Evolutionary conservation across 768 basidiomycete genomes (phyloP).

Genomic region (Boletus edulis): DNA sequence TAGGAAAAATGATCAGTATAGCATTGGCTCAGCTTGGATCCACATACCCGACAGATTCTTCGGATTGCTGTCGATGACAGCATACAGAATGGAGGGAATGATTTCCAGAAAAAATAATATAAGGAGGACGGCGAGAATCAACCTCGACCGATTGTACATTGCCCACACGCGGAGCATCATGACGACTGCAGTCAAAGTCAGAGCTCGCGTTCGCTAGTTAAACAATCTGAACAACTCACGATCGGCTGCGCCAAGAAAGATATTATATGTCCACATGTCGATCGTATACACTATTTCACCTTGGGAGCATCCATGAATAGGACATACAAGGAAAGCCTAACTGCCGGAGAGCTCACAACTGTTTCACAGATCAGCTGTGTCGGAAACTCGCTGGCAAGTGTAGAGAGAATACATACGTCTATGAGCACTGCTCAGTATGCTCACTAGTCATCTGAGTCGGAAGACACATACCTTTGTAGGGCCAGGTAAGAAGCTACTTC

Average conservation of each 20-base stretch:
- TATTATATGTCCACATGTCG: too few relatives aligned
- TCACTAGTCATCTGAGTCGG: too few relatives aligned
- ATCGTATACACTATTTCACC: not conserved
- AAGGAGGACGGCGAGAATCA: not conserved
- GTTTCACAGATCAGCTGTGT: not conserved
- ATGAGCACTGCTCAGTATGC: not conserved
- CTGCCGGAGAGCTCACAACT: slow-evolving; percentile 1
- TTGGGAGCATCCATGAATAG: not conserved
- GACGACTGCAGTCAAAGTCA: not conserved
- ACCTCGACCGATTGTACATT: too few relatives aligned
- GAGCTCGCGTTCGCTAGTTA: not conserved
- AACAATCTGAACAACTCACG: not conserved
- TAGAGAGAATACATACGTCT: not conserved
- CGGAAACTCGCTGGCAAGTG: too few relatives aligned
- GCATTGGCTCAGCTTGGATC: not conserved
- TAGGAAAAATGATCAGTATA: too few relatives aligned
- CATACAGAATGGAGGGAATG: not conserved
- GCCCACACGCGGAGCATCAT: not conserved
- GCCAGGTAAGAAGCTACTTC: not conserved
- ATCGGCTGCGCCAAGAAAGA: slow-evolving; percentile 3
- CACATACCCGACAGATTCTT: not conserved
- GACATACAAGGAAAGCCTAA: too few relatives aligned
- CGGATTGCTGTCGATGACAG: not conserved
- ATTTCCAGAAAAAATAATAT: not conserved
- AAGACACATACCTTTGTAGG: not conserved